A percentile compares a stretch with the other conserved stretches of the same genome.
phyloP scores from a whole-genome alignment of 2,329 filamentous ascomycete genomes.

The Aplosporella prunicola region DNA sequence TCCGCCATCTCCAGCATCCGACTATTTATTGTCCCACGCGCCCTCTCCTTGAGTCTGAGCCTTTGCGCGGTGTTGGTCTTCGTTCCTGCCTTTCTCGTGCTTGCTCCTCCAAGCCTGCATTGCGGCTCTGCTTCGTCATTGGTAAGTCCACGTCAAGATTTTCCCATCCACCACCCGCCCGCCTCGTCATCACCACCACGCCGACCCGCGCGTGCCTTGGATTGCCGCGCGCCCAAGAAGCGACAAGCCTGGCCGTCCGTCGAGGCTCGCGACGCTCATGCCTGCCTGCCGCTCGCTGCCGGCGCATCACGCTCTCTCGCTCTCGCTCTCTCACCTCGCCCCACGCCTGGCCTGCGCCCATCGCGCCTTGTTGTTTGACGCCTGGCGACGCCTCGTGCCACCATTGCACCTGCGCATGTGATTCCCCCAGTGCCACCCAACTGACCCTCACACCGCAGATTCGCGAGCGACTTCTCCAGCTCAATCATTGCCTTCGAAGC shows the following conservation, averaged over 20 bases:
- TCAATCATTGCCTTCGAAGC: conserved; percentile 18
- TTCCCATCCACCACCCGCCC: conserved; percentile 6
- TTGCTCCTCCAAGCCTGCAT: conserved; percentile 15
- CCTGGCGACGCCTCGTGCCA: conserved; percentile 17
- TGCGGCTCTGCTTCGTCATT: conserved; percentile 16
- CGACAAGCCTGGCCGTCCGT: neutral
- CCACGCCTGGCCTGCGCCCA: neutral
- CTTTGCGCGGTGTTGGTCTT: conserved; percentile 25
- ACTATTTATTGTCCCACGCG: conserved; percentile 13
- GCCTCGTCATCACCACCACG: conserved; percentile 3
- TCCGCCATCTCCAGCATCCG: conserved; percentile 11
- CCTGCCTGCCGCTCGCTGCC: neutral
- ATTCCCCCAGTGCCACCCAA: conserved; percentile 19
- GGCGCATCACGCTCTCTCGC: neutral
- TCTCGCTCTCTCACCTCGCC: neutral
- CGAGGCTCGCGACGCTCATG: neutral
- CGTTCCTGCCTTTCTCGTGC: conserved; percentile 16
- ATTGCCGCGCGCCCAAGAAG: no score
- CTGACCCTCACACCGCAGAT: conserved; percentile 20
- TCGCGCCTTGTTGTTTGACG: neutral
- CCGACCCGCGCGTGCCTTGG: neutral
- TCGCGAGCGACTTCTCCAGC: conserved; percentile 19
- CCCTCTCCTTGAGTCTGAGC: conserved; percentile 16
- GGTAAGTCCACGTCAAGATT: conserved; percentile 12
- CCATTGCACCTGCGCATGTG: conserved; percentile 21